Evolutionary conservation across 1,284 basidiomycete species (phyloP).

Genomic region (Trametes pubescens): DNA sequence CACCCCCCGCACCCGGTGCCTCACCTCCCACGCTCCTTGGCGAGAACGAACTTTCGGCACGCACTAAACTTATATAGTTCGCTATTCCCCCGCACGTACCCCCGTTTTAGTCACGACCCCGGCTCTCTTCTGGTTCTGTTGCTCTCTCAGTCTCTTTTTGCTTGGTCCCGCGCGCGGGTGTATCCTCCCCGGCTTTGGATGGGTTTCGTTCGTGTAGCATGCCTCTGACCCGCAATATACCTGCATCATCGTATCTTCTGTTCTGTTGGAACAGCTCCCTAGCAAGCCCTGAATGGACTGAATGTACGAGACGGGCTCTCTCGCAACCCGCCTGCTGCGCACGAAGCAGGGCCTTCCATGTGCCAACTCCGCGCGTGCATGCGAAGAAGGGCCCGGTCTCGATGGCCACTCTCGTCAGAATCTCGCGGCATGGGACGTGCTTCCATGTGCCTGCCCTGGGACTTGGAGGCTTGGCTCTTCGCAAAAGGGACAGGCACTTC

Average conservation of each 20-base stretch:
- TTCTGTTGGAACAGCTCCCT: neutral
- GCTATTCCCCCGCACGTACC: constrained; percentile 14
- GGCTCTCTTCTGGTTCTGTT: neutral
- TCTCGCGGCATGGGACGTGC: neutral
- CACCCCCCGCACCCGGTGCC: constrained; percentile 14
- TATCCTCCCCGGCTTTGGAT: neutral
- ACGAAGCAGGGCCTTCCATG: neutral
- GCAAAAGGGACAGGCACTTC: too few relatives aligned
- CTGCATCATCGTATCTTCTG: neutral
- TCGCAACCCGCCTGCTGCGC: too few relatives aligned
- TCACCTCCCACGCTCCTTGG: constrained; percentile 2
- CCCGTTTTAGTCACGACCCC: neutral
- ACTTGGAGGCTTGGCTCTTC: too few relatives aligned
- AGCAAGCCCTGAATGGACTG: too few relatives aligned
- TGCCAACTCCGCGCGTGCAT: neutral
- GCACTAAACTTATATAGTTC: constrained; percentile 29
- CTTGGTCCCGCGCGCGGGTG: neutral
- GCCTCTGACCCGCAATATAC: constrained; percentile 2
- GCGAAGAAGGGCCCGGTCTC: too few relatives aligned
- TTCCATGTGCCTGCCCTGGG: neutral
- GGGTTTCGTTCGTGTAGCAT: constrained; percentile 7
- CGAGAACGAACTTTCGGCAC: constrained; percentile 24
- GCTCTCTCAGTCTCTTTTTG: neutral
- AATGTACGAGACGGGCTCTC: too few relatives aligned
- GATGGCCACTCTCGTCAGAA: too few relatives aligned